A percentile compares a stretch with the other conserved stretches of the same genome.
Conservation (phyloP, 768 basidiomycete genomes). For the Naganishia friedmannii region DNA sequence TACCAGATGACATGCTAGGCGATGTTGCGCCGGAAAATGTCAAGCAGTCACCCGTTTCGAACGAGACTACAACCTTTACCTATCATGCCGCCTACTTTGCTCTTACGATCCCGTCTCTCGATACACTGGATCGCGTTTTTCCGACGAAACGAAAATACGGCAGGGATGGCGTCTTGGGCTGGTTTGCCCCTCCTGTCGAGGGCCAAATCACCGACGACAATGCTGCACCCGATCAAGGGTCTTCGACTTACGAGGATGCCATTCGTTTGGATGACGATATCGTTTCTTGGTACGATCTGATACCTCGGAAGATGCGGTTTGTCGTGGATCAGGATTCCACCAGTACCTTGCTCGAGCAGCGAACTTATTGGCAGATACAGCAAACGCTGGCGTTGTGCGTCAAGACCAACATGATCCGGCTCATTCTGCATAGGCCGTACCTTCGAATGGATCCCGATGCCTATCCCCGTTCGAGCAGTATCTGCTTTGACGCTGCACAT, state of each 20-base stretch:
- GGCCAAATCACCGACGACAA: conserved; percentile 8
- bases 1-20: conserved; percentile 43
- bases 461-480: conserved; percentile 55
- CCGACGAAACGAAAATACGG: conserved; percentile 43
- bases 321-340: conserved; percentile 42
- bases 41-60: conserved; percentile 36
- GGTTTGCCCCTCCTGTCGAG: conserved; percentile 39
- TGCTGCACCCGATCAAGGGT: conserved; percentile 11
- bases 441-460: conserved; percentile 47
- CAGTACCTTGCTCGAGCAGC: conserved; percentile 31
- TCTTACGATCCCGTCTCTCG: conserved; percentile 48
- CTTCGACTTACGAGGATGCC: conserved; percentile 45
- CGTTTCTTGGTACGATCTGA: conserved; percentile 42
- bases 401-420: conserved; percentile 49
- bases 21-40: conserved; percentile 43
- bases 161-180: conserved; percentile 42
- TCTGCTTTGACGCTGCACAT: conserved; percentile 66
- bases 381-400: conserved; percentile 45
- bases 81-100: conserved; percentile 50
- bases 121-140: conserved; percentile 48
- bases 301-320: conserved; percentile 46
- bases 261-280: conserved; percentile 48
- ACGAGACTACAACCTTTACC: conserved; percentile 46
- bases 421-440: conserved; percentile 49
- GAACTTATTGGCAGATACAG: conserved; percentile 37